Evolutionary conservation across 2,329 filamentous ascomycete genomes (phyloP).

Genomic region (Colletotrichum paranaense): DNA sequence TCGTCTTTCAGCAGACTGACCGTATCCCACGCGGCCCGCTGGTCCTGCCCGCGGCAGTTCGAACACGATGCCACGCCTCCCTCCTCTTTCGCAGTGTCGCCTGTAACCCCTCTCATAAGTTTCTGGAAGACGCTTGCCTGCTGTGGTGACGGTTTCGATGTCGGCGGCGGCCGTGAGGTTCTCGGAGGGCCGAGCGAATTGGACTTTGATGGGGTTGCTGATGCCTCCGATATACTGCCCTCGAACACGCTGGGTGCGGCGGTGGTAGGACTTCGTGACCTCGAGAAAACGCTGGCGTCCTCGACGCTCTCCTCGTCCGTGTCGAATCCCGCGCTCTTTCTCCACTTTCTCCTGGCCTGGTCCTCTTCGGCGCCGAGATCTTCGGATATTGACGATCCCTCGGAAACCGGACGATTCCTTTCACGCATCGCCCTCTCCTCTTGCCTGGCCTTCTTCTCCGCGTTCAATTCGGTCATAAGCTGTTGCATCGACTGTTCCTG

Average conservation of each 20-base stretch:
- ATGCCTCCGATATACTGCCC: constrained; percentile 34
- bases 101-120: constrained; percentile 55
- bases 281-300: constrained; percentile 69
- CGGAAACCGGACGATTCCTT: constrained; percentile 43
- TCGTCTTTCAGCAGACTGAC: constrained; percentile 71
- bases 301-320: constrained; percentile 65
- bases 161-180: constrained; percentile 10
- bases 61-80: constrained; percentile 51
- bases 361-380: constrained; percentile 67
- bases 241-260: constrained; percentile 51
- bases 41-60: constrained; percentile 69
- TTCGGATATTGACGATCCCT: constrained; percentile 59
- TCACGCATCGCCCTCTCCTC: constrained; percentile 50
- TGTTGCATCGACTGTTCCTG: constrained; percentile 63
- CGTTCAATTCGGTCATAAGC: constrained; percentile 61
- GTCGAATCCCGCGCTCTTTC: constrained; percentile 55
- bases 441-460: constrained; percentile 59
- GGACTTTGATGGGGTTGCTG: constrained; percentile 38
- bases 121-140: constrained; percentile 51
- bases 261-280: constrained; percentile 67
- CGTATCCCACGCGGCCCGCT: constrained; percentile 73
- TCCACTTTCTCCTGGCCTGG: constrained; percentile 53
- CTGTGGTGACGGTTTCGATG: constrained; percentile 40
- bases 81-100: constrained; percentile 44
- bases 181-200: constrained; percentile 11